phyloP scores from a whole-genome alignment of 225 moss, liverwort and hornwort species.

The Sphagnum contortum region DNA sequence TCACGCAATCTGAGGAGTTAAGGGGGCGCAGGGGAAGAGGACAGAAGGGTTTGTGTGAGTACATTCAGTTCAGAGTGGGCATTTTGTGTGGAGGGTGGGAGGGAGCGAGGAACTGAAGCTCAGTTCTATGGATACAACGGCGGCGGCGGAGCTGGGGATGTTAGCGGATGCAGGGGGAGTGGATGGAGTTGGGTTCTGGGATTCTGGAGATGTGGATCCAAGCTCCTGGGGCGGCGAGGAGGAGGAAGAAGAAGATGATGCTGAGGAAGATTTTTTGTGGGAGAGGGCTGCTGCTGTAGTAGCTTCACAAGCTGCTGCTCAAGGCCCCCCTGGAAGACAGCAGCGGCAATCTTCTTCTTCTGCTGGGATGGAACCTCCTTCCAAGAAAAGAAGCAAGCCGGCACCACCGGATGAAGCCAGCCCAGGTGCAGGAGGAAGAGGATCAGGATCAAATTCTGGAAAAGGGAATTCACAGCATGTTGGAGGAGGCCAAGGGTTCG shows the following conservation, averaged over 20 bases:
- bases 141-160: slow-evolving; percentile 87
- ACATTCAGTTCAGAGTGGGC: no score
- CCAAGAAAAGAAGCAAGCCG: slow-evolving; percentile 40
- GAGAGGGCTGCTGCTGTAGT: slow-evolving; percentile 6
- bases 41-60: no score
- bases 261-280: slow-evolving; percentile 18
- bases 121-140: slow-evolving; percentile 70
- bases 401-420: slow-evolving; percentile 7
- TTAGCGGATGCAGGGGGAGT: slow-evolving; percentile 25
- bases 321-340: slow-evolving; percentile 10
- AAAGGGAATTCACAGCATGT: slow-evolving; percentile 11
- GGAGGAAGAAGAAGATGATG: slow-evolving; percentile 14
- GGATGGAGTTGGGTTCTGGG: slow-evolving; percentile 36
- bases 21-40: no score
- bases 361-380: slow-evolving; percentile 30
- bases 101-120: no score
- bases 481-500: slow-evolving; percentile 20
- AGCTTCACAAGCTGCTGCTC: slow-evolving; percentile 5
- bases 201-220: slow-evolving; percentile 21
- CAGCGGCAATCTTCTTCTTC: slow-evolving; percentile 4
- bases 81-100: no score
- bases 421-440: slow-evolving; percentile 7
- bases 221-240: slow-evolving; percentile 23
- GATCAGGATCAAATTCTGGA: slow-evolving; percentile 14
- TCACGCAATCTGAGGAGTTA: no score